Conservation (phyloP, 345 rosid species). For the Populus pruinosa region DNA sequence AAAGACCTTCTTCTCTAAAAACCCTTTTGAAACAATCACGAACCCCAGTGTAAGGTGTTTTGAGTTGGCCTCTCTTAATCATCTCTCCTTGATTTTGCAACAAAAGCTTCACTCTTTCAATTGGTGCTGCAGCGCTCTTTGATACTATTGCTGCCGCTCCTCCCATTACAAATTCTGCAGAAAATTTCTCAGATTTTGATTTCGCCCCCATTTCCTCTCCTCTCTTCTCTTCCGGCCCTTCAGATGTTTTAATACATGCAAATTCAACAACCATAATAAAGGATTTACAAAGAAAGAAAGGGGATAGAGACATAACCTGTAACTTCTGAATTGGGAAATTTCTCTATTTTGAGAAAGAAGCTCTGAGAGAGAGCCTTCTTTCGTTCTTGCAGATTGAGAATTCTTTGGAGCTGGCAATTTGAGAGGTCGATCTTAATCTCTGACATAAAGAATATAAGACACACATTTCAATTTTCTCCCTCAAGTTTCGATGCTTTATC, state of each 20-base stretch:
- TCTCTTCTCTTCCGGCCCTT: neutral
- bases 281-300: no score
- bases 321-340: neutral
- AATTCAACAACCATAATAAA: neutral
- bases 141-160: conserved; percentile 73
- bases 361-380: neutral
- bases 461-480: no score
- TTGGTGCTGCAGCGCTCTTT: conserved; percentile 81
- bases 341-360: neutral
- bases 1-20: conserved; percentile 72
- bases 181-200: conserved; percentile 57
- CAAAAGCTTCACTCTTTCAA: conserved; percentile 91
- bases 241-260: neutral
- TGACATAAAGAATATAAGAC: no score
- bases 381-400: no score
- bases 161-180: conserved; percentile 73
- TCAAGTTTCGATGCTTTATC: no score
- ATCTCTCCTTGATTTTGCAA: conserved; percentile 93
- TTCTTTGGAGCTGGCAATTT: neutral
- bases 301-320: conserved; percentile 1
- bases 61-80: conserved; percentile 71
- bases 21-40: conserved; percentile 71
- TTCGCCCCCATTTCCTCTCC: neutral
- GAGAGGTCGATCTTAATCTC: neutral
- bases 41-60: conserved; percentile 57